These are phyloP conservation scores for Zygoascus ofunaensis DNA, from an alignment of 805 yeast genomes.

Conservation along the genomic window DNA sequence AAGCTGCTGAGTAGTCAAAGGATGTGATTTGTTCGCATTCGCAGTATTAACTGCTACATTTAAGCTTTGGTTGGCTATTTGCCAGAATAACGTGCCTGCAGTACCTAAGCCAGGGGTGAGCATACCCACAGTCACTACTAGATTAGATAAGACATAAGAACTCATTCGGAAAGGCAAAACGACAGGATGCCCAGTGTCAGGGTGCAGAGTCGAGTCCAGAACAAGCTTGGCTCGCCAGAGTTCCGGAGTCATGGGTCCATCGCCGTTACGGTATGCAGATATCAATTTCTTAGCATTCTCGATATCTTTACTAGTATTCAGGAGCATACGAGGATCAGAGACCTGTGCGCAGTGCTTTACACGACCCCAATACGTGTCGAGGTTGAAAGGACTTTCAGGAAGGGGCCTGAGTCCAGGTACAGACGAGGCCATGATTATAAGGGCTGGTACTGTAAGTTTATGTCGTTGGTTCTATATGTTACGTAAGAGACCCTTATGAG, in stretches of 20 bases:
- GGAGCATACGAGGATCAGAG: conserved; percentile 72
- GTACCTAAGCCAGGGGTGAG: conserved; percentile 87
- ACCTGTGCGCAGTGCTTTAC: conserved; percentile 90
- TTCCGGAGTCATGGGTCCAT: conserved; percentile 59
- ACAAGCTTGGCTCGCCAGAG: conserved; percentile 84
- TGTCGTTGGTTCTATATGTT: neutral
- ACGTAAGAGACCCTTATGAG: too few relatives aligned
- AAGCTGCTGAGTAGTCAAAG: conserved; percentile 70
- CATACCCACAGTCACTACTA: conserved; percentile 97
- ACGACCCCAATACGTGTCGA: conserved; percentile 83
- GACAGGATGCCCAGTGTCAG: conserved; percentile 93
- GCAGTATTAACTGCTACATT: conserved; percentile 96
- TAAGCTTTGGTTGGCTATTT: conserved; percentile 90
- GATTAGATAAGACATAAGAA: conserved; percentile 82
- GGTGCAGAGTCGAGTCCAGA: conserved; percentile 88
- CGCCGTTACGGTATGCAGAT: conserved; percentile 67
- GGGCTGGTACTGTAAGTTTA: neutral
- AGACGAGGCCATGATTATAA: conserved; percentile 72
- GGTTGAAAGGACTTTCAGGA: conserved; percentile 74
- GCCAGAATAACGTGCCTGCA: conserved; percentile 93
- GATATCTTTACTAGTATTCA: conserved; percentile 59
- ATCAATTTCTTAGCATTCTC: conserved; percentile 54
- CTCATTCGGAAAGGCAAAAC: conserved; percentile 95
- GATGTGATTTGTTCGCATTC: conserved; percentile 91
- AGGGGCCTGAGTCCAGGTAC: conserved; percentile 72